phyloP scores from a whole-genome alignment of 1,284 basidiomycete species.

The Mycena sp. region DNA sequence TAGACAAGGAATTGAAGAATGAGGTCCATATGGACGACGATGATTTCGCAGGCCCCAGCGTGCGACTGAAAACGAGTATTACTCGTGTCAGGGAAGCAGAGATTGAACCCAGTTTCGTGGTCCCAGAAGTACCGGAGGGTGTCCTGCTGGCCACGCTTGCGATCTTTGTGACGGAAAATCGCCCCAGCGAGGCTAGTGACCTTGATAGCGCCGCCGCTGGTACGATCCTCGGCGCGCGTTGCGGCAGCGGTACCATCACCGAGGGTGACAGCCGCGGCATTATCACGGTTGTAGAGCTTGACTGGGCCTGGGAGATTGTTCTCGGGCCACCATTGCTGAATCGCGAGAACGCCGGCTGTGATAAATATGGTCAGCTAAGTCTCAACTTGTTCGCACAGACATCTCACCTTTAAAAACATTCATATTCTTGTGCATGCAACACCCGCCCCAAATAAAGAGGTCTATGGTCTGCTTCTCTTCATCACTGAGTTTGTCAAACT shows the following conservation, averaged over 20 bases:
- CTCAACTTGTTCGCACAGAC: too few relatives aligned
- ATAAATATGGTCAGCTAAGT: too few relatives aligned
- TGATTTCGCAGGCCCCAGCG: slow-evolving; percentile 36
- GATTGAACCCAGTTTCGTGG: slow-evolving; percentile 26
- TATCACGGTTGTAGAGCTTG: slow-evolving; percentile 29
- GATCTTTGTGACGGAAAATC: slow-evolving; percentile 46
- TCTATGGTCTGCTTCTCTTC: slow-evolving; percentile 8
- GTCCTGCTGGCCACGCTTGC: slow-evolving; percentile 44
- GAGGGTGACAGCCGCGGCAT: slow-evolving; percentile 21
- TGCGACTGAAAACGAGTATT: slow-evolving; percentile 38
- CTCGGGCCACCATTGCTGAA: not conserved
- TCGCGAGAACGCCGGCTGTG: slow-evolving; percentile 3
- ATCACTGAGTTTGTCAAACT: not conserved
- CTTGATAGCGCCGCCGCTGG: slow-evolving; percentile 43
- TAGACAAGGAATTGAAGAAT: slow-evolving; percentile 39
- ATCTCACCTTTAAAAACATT: slow-evolving; percentile 38
- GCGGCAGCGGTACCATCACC: slow-evolving; percentile 27
- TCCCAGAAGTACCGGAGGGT: slow-evolving; percentile 35
- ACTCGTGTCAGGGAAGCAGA: slow-evolving; percentile 32
- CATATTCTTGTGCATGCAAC: slow-evolving; percentile 39
- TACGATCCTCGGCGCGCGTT: slow-evolving; percentile 33
- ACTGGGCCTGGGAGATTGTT: not conserved
- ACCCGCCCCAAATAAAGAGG: slow-evolving; percentile 35
- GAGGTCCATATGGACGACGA: slow-evolving; percentile 33
- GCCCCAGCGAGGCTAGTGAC: slow-evolving; percentile 38